Conservation (phyloP, 1,139 yeast species). For the Magnusiomyces paraingens region DNA sequence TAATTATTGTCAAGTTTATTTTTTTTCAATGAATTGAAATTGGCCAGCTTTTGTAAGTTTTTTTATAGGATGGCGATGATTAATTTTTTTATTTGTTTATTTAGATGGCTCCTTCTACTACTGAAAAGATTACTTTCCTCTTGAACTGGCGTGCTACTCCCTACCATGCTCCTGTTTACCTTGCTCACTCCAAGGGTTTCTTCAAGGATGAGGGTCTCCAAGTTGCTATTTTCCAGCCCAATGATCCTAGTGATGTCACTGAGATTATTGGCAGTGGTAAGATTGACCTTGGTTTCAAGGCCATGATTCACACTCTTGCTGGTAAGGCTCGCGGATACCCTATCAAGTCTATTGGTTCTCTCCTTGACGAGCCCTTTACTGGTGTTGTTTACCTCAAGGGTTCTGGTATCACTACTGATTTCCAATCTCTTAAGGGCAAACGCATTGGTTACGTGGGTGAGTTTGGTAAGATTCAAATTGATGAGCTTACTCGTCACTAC, state of each 20-base stretch:
- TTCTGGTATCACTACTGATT: constrained; percentile 47
- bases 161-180: constrained; percentile 48
- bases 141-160: constrained; percentile 56
- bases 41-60: neutral
- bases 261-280: constrained; percentile 53
- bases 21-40: neutral
- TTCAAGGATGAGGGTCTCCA: constrained; percentile 47
- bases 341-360: constrained; percentile 50
- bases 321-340: constrained; percentile 53
- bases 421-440: constrained; percentile 47
- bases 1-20: constrained; percentile 5
- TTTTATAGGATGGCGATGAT: neutral
- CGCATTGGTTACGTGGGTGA: constrained; percentile 54
- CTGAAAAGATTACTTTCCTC: constrained; percentile 46
- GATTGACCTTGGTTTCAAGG: constrained; percentile 53
- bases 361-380: constrained; percentile 53
- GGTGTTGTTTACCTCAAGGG: constrained; percentile 49
- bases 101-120: constrained; percentile 21
- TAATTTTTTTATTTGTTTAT: constrained; percentile 6
- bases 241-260: constrained; percentile 54
- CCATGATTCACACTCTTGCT: constrained; percentile 56
- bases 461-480: constrained; percentile 53
- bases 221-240: constrained; percentile 49
- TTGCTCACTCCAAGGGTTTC: constrained; percentile 47
- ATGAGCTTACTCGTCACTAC: constrained; percentile 49